A percentile compares a stretch with the other conserved stretches of the same genome.
phyloP scores from a whole-genome alignment of 1,284 basidiomycete genomes.

The Sporisorium graminicola region DNA sequence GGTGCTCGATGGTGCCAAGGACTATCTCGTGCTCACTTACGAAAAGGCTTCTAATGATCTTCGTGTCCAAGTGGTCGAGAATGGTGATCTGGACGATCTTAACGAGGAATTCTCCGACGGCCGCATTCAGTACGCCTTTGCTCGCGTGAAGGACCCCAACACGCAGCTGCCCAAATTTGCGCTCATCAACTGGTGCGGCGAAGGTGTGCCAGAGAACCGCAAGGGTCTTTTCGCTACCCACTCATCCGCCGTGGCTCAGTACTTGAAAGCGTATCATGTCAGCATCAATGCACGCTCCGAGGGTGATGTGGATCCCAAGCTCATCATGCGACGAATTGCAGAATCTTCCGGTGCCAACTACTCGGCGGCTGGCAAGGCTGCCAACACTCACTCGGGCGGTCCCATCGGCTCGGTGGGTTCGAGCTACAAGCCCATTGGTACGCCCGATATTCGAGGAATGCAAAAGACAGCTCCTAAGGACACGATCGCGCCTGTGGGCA shows the following conservation, averaged over 20 bases:
- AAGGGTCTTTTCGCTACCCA: constrained; percentile 94
- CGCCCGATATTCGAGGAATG: constrained; percentile 66
- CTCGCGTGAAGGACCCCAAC: constrained; percentile 88
- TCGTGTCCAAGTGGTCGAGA: constrained; percentile 81
- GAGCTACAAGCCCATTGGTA: constrained; percentile 66
- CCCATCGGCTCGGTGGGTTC: constrained; percentile 64
- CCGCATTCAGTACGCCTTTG: constrained; percentile 94
- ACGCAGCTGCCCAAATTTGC: constrained; percentile 91
- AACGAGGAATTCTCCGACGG: constrained; percentile 95
- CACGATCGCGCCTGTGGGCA: constrained; percentile 62
- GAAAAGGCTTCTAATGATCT: constrained; percentile 89
- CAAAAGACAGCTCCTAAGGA: constrained; percentile 60
- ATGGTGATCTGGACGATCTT: constrained; percentile 83
- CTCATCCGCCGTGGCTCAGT: constrained; percentile 83
- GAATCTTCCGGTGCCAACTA: constrained; percentile 94
- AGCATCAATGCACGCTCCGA: constrained; percentile 92
- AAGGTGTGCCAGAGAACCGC: constrained; percentile 90
- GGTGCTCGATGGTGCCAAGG: constrained; percentile 74
- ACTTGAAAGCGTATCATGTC: constrained; percentile 84
- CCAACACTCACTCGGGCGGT: constrained; percentile 62
- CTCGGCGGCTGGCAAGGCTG: constrained; percentile 71
- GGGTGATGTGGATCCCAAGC: constrained; percentile 72
- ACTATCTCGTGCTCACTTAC: constrained; percentile 89
- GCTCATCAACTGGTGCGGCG: constrained; percentile 82
- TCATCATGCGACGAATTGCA: constrained; percentile 82